Percentiles rank a stretch among this genome's conserved stretches.
Conservation (phyloP, 2,329 filamentous ascomycete species). For the Geosmithia putterillii region DNA sequence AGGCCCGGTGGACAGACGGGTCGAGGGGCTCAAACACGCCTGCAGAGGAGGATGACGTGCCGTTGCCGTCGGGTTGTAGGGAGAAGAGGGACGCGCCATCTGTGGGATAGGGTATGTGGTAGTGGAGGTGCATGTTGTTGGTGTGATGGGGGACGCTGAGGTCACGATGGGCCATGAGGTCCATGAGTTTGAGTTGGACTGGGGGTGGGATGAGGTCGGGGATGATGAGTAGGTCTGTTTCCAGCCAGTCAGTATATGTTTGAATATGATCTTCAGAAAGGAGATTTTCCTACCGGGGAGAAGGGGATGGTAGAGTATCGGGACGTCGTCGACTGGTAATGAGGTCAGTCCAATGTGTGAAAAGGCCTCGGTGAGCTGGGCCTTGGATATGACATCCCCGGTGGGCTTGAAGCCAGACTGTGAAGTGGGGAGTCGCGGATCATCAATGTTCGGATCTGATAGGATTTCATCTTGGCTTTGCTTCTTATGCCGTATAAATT, state of each 20-base stretch:
- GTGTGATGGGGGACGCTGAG: constrained; percentile 61
- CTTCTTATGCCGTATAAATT: constrained; percentile 66
- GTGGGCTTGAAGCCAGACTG: constrained; percentile 32
- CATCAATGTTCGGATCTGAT: constrained; percentile 43
- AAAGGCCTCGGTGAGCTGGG: constrained; percentile 30
- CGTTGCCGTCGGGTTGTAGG: constrained; percentile 22
- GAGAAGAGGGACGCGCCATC: constrained; percentile 39
- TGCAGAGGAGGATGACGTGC: constrained; percentile 14
- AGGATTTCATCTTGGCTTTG: constrained; percentile 39
- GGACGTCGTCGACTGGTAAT: constrained; percentile 22
- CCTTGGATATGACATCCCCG: constrained; percentile 24
- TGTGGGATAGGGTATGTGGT: constrained; percentile 50
- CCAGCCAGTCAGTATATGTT: background rate
- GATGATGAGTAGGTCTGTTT: constrained; percentile 63
- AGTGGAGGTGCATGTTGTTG: constrained; percentile 85
- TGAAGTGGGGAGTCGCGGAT: constrained; percentile 26
- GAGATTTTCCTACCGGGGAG: constrained; percentile 64
- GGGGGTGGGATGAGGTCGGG: constrained; percentile 59
- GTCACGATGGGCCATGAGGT: constrained; percentile 64
- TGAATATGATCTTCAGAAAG: too few species aligned
- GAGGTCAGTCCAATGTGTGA: constrained; percentile 19
- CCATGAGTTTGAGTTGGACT: constrained; percentile 59
- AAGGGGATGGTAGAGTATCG: constrained; percentile 51
- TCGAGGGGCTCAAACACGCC: constrained; percentile 57
- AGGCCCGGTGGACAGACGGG: constrained; percentile 58